These are phyloP conservation scores for Quercus tomentella DNA, from an alignment of 331 rosid genomes.

Conservation along the genomic window DNA sequence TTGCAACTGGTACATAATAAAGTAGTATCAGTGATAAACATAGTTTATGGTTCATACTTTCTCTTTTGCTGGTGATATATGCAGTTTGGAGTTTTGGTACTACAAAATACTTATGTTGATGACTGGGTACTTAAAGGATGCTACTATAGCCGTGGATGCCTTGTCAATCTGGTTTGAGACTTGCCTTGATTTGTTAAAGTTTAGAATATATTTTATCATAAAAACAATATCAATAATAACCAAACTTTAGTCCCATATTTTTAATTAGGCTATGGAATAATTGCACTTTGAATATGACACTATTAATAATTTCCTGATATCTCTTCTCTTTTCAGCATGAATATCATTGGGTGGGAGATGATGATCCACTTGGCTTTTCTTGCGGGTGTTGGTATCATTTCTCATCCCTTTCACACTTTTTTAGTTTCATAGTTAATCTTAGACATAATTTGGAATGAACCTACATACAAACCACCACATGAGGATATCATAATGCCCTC, in stretches of 20 bases:
- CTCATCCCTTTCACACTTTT: neutral
- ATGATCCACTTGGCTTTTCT: conserved; percentile 52
- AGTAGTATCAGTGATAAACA: too few species aligned
- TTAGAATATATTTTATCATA: too few species aligned
- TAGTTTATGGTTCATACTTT: neutral
- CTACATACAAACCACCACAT: too few species aligned
- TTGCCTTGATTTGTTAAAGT: neutral
- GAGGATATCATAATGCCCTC: too few species aligned
- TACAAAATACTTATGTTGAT: conserved; percentile 55
- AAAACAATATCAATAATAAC: too few species aligned
- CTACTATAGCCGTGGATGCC: conserved; percentile 66
- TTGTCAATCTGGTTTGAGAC: conserved; percentile 51
- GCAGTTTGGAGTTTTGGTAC: conserved; percentile 80
- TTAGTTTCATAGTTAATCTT: neutral
- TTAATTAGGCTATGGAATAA: too few species aligned
- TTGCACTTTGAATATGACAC: neutral
- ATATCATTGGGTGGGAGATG: conserved; percentile 35
- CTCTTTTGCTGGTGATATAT: neutral
- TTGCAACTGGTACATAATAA: too few species aligned
- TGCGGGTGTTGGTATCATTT: conserved; percentile 41
- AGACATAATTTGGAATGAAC: too few species aligned
- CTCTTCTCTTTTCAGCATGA: conserved; percentile 13
- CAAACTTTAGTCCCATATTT: too few species aligned
- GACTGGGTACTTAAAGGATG: conserved; percentile 60
- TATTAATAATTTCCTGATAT: neutral